Evolutionary conservation across 2,329 filamentous ascomycete genomes (phyloP).

Genomic region (Beauveria scarabaeidicola): DNA sequence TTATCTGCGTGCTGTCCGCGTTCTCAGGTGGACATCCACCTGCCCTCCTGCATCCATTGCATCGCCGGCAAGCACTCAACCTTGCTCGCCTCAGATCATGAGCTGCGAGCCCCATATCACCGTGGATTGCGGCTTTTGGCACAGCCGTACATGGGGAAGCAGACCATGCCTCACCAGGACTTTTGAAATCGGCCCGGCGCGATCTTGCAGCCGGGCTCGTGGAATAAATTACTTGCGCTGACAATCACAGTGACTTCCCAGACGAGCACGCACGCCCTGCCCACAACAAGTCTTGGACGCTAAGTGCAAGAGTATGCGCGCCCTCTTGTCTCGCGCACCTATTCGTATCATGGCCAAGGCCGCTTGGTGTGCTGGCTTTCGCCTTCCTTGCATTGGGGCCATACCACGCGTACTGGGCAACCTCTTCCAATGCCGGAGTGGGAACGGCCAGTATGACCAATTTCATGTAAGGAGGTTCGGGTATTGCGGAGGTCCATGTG

Average conservation of each 20-base stretch:
- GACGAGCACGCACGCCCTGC: not conserved
- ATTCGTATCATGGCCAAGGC: not conserved
- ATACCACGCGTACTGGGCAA: not conserved
- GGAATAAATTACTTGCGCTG: not conserved
- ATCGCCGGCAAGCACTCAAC: not conserved
- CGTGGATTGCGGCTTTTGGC: not conserved
- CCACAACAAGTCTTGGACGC: not conserved
- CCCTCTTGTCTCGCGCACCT: not conserved
- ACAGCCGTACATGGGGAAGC: not conserved
- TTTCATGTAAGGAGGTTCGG: not conserved
- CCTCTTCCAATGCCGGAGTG: not conserved
- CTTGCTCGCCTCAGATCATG: not conserved
- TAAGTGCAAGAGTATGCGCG: not conserved
- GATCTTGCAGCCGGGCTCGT: not conserved
- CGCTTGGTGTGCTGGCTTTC: not conserved
- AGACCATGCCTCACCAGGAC: not conserved
- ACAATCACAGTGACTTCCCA: not conserved
- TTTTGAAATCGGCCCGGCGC: not conserved
- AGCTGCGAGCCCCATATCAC: not conserved
- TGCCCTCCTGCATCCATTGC: not conserved
- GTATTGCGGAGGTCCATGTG: not conserved
- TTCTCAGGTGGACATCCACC: not conserved
- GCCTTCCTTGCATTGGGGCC: not conserved
- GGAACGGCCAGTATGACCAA: not conserved
- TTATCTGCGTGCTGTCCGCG: not conserved